A percentile compares a stretch with the other conserved stretches of the same genome.
Conservation (phyloP, 768 basidiomycete genomes). For the Ramaria sp. region DNA sequence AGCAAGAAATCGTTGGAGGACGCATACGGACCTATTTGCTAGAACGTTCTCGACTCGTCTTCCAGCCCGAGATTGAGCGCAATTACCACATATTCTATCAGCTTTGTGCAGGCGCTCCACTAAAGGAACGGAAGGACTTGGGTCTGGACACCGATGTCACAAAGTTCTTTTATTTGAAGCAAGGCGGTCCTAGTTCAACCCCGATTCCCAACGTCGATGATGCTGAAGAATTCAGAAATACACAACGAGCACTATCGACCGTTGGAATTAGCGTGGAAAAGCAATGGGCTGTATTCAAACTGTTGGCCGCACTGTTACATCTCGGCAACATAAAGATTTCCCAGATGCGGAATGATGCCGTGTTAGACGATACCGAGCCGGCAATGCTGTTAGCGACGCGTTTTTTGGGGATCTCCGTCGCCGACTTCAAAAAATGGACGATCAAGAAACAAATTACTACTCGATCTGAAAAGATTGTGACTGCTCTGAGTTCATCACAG, state of each 20-base stretch:
- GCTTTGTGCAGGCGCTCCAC: constrained; percentile 90
- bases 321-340: constrained; percentile 96
- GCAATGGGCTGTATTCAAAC: constrained; percentile 95
- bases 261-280: constrained; percentile 97
- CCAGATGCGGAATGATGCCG: constrained; percentile 69
- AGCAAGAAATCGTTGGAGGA: constrained; percentile 95
- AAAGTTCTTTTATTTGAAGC: constrained; percentile 87
- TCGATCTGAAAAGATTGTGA: constrained; percentile 91
- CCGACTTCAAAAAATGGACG: constrained; percentile 98
- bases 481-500: constrained; percentile 72
- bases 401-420: constrained; percentile 79
- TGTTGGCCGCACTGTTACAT: constrained; percentile 88
- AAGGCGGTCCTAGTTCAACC: constrained; percentile 81
- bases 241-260: constrained; percentile 90
- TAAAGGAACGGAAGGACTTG: constrained; percentile 91
- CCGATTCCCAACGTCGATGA: constrained; percentile 93
- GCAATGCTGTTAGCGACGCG: constrained; percentile 73
- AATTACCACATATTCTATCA: constrained; percentile 99
- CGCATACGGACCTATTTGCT: constrained; percentile 97
- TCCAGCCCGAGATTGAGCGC: constrained; percentile 92
- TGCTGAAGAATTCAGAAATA: constrained; percentile 86
- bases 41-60: constrained; percentile 94
- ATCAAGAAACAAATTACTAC: constrained; percentile 96
- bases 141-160: constrained; percentile 78
- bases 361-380: constrained; percentile 73